A percentile compares a stretch with the other conserved stretches of the same genome.
Evolutionary conservation across 306 rosid species (phyloP).

Genomic region (Vigna unguiculata): DNA sequence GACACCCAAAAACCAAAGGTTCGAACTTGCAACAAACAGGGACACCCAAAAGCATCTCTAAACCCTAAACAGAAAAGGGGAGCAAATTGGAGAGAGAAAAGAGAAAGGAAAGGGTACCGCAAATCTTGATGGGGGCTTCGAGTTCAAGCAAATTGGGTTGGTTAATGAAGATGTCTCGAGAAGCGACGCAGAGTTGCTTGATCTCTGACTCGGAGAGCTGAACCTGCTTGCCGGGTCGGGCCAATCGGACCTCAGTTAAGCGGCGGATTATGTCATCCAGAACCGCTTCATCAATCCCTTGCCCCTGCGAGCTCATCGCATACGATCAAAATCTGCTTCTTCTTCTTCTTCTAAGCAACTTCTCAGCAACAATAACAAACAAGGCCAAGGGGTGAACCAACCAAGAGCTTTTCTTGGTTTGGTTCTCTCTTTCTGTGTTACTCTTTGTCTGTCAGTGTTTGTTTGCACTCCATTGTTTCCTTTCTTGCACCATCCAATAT

Average conservation of each 20-base stretch:
- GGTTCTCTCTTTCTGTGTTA: constrained; percentile 34
- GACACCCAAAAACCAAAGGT: constrained; percentile 34
- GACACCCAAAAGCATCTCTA: background rate
- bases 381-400: constrained; percentile 44
- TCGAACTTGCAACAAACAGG: constrained; percentile 35
- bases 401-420: constrained; percentile 37
- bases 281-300: constrained; percentile 71
- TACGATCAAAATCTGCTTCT: constrained; percentile 33
- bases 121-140: constrained; percentile 94
- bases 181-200: constrained; percentile 85
- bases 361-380: background rate
- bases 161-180: constrained; percentile 76
- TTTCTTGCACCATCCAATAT: constrained; percentile 3
- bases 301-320: constrained; percentile 60
- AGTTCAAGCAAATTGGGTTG: constrained; percentile 97
- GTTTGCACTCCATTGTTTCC: constrained; percentile 13
- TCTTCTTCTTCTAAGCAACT: background rate
- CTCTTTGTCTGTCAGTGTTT: background rate
- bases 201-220: constrained; percentile 92
- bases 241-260: constrained; percentile 80
- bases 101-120: constrained; percentile 56
- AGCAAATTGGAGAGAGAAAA: background rate
- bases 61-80: constrained; percentile 22
- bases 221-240: constrained; percentile 89
- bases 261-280: constrained; percentile 90